These are phyloP conservation scores for Lichtheimia ramosa DNA, from an alignment of 371 early-diverging fungal genomes.

Conservation along the genomic window DNA sequence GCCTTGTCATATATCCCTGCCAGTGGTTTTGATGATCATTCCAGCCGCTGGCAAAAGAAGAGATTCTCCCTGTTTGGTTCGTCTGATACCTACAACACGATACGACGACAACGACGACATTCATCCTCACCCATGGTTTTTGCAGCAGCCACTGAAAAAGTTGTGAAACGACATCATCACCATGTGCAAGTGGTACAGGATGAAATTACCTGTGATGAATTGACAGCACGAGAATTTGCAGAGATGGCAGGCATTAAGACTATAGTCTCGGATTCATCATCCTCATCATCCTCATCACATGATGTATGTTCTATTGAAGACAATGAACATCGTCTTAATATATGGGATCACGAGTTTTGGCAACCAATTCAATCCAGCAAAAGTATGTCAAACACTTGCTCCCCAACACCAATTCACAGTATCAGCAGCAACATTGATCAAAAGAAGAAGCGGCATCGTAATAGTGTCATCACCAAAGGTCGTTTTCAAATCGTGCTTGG, in stretches of 20 bases:
- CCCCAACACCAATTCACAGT: background rate
- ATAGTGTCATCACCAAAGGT: conserved; percentile 18
- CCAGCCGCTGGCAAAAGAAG: background rate
- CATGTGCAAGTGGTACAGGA: background rate
- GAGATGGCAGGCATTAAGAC: conserved; percentile 27
- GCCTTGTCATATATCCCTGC: conserved; percentile 22
- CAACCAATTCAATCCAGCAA: background rate
- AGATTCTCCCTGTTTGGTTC: background rate
- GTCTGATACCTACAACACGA: conserved; percentile 6
- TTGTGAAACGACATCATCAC: conserved; percentile 9
- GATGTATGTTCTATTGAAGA: too few species aligned
- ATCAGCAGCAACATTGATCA: conserved; percentile 3
- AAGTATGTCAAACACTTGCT: background rate
- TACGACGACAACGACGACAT: background rate
- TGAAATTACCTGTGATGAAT: conserved; percentile 22
- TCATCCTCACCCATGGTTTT: conserved; percentile 13
- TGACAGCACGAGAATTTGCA: conserved; percentile 34
- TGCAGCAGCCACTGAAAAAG: conserved; percentile 31
- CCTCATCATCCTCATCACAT: background rate
- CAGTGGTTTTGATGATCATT: background rate
- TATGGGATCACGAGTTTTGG: conserved; percentile 25
- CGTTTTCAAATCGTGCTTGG: conserved; percentile 26
- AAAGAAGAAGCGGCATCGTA: conserved; percentile 1
- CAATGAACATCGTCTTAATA: background rate
- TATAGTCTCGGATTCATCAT: background rate